A percentile compares a stretch with the other conserved stretches of the same genome.
Evolutionary conservation across 1,284 basidiomycete genomes (phyloP).

Genomic region (Heterobasidion irregulare): DNA sequence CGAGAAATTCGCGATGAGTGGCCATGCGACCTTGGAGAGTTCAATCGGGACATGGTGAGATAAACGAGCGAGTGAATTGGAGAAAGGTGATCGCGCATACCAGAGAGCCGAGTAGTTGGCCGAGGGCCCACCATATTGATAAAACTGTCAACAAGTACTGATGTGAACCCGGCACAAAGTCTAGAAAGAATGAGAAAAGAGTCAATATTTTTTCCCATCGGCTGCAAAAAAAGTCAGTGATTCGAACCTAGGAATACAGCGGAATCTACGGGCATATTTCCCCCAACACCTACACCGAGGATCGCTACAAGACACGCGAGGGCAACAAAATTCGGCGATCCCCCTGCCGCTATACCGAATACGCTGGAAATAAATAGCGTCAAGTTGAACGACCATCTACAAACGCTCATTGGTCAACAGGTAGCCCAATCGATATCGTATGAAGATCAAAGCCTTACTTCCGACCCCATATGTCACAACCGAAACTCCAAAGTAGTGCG

Average conservation of each 20-base stretch:
- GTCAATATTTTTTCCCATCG: neutral
- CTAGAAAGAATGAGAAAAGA: conserved; percentile 19
- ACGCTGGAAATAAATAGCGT: conserved; percentile 52
- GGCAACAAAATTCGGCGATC: conserved; percentile 31
- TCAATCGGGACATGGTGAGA: neutral
- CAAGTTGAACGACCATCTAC: conserved; percentile 52
- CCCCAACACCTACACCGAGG: conserved; percentile 40
- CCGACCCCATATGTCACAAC: conserved; percentile 58
- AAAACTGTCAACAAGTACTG: conserved; percentile 64
- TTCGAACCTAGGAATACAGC: conserved; percentile 50
- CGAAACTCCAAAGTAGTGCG: conserved; percentile 58
- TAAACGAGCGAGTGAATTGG: conserved; percentile 10
- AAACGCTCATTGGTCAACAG: neutral
- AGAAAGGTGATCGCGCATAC: conserved; percentile 27
- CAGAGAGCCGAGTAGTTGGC: conserved; percentile 55
- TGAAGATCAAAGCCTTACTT: conserved; percentile 22
- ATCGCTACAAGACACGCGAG: conserved; percentile 37
- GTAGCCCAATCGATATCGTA: neutral
- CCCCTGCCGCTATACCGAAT: conserved; percentile 43
- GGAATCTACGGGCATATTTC: conserved; percentile 56
- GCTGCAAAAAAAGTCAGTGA: too few species aligned
- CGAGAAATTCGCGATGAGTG: conserved; percentile 40
- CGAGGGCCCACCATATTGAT: conserved; percentile 66
- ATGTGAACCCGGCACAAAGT: conserved; percentile 58
- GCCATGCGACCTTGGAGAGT: conserved; percentile 33